These are phyloP conservation scores for Arthrobotrys iridis DNA, from an alignment of 2,329 filamentous ascomycete genomes.

Conservation along the genomic window DNA sequence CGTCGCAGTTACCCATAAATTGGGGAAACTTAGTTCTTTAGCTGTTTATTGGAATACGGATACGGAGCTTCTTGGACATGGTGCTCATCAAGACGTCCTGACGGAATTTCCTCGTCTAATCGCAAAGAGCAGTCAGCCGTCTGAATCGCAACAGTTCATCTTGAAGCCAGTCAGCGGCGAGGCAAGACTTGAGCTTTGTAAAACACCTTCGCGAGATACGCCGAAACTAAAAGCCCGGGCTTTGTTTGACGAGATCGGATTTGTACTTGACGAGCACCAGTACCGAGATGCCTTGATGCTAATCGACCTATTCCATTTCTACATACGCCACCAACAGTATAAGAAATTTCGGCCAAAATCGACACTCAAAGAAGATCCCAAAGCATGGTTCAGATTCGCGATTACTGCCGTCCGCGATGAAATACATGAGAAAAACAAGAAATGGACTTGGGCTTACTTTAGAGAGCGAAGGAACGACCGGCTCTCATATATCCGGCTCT, in stretches of 20 bases:
- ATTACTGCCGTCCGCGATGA: slow-evolving; percentile 88
- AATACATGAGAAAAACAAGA: slow-evolving; percentile 91
- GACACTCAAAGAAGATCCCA: slow-evolving; percentile 85
- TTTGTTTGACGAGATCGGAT: slow-evolving; percentile 95
- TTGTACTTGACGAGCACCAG: slow-evolving; percentile 96
- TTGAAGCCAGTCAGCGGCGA: slow-evolving; percentile 94
- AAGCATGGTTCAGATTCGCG: slow-evolving; percentile 91
- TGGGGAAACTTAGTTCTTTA: slow-evolving; percentile 87
- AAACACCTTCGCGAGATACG: slow-evolving; percentile 79
- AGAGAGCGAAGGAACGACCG: slow-evolving; percentile 91
- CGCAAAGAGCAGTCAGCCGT: slow-evolving; percentile 71
- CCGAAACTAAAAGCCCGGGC: slow-evolving; percentile 91
- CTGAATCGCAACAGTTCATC: slow-evolving; percentile 84
- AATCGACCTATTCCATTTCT: slow-evolving; percentile 98
- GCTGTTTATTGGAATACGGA: slow-evolving; percentile 99
- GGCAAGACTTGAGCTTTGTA: slow-evolving; percentile 93
- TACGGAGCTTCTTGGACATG: slow-evolving; percentile 80
- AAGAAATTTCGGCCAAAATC: slow-evolving; percentile 89
- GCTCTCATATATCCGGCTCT: slow-evolving; percentile 86
- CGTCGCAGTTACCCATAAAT: slow-evolving; percentile 84
- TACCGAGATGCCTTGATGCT: slow-evolving; percentile 98
- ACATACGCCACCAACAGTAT: slow-evolving; percentile 96
- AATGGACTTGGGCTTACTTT: slow-evolving; percentile 97
- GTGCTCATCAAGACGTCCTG: slow-evolving; percentile 81
- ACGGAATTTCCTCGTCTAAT: slow-evolving; percentile 81